Evolutionary conservation across 2,329 filamentous ascomycete species (phyloP).

Genomic region (Neocucurbitaria cava): DNA sequence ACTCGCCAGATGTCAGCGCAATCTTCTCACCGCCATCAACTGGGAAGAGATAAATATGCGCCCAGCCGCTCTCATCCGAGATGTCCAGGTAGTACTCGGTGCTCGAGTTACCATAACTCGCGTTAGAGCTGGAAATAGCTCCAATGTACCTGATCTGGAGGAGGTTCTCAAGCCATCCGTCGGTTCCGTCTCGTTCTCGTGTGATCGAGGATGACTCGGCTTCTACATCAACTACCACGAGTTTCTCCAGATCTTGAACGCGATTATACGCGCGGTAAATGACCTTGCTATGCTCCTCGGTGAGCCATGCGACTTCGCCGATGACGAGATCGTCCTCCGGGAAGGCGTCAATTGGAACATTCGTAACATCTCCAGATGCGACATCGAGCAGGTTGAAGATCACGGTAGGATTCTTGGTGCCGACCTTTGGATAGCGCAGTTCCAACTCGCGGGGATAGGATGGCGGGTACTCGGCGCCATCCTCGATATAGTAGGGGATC

Average conservation of each 20-base stretch:
- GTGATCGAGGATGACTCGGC: slow-evolving; percentile 56
- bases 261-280: slow-evolving; percentile 73
- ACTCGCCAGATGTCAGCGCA: slow-evolving; percentile 68
- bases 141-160: slow-evolving; percentile 64
- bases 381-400: slow-evolving; percentile 66
- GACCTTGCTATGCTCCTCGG: slow-evolving; percentile 65
- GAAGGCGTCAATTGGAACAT: slow-evolving; percentile 64
- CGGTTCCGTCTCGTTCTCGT: slow-evolving; percentile 64
- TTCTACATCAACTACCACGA: slow-evolving; percentile 65
- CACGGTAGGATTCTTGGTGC: slow-evolving; percentile 71
- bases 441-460: slow-evolving; percentile 69
- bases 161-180: slow-evolving; percentile 69
- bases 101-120: slow-evolving; percentile 46
- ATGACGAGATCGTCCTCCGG: slow-evolving; percentile 67
- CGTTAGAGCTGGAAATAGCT: slow-evolving; percentile 39
- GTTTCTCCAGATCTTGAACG: slow-evolving; percentile 69
- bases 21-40: slow-evolving; percentile 62
- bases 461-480: slow-evolving; percentile 60
- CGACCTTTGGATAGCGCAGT: slow-evolving; percentile 73
- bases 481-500: slow-evolving; percentile 71
- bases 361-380: slow-evolving; percentile 52
- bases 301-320: slow-evolving; percentile 73
- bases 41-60: slow-evolving; percentile 70
- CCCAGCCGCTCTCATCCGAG: slow-evolving; percentile 70
- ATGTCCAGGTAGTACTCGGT: slow-evolving; percentile 68